Evolutionary conservation across 768 basidiomycete species (phyloP), one percentile per base, ranked within the genome.

Genomic region (Trametes coccinea): DNA sequence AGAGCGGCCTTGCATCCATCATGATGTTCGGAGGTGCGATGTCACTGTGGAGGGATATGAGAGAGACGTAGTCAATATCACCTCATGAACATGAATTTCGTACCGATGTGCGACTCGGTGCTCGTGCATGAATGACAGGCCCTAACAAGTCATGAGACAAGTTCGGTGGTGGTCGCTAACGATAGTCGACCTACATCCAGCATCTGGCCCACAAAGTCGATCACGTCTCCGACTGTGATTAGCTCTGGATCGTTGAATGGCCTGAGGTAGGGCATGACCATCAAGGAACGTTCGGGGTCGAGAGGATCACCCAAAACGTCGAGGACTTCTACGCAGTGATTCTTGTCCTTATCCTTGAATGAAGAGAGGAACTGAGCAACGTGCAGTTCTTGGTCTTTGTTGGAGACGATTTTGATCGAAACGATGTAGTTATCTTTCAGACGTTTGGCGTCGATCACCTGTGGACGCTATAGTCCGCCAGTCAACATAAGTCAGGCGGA

Each of bases 231-330:
- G 9, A 71, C 52, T 4, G 59, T 61, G 7, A 53, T 37, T n/a
- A 75, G 66, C 5, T 52, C 60, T 0, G 74, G 74, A 27, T 71
- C 53, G 51, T 75, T 59, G 49, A 64, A 67, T 1, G 64, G 68
- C 4, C 72, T 63, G 9, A 75, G 53, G 14, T 64, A 66, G 3
- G 73, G 62, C 59, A 70, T 73, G 16, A 75, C 65, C 39, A 73
- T 46, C 5, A 67, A 53, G 0, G 47, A 56, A 4, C 4, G 53
- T 10, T 17, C 33, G 4, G 27, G 22, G 8, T 64, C 56, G 3
- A 57, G 54, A 11, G 67, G 66, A 46, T 71, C 69, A 4, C 40
- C 16, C 6, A 71, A 41, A 4, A 66, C 41, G 2, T 73, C 69
- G 7, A 69, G 30, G 5, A 73, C 31, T 0, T 63, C 63, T 4